A percentile compares a stretch with the other conserved stretches of the same genome.
Conservation (phyloP, 441 rosid genomes). For the Bruguiera hainesii region DNA sequence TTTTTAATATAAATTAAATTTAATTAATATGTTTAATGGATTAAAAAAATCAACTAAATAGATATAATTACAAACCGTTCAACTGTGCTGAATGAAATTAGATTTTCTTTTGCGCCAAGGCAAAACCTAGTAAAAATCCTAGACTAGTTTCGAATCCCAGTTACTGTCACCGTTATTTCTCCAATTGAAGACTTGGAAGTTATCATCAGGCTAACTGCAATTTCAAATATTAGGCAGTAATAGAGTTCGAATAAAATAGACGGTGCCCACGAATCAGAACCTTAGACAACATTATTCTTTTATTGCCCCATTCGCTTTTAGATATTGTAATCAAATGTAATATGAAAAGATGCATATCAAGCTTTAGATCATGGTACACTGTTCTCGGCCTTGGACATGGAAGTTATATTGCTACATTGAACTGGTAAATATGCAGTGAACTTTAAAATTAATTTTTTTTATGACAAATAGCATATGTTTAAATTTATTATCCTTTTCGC, state of each 20-base stretch:
- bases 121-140: neutral
- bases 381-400: constrained; percentile 15
- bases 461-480: neutral
- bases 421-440: neutral
- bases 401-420: constrained; percentile 7
- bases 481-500: neutral
- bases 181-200: too few relatives aligned
- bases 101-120: too few relatives aligned
- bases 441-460: too few relatives aligned
- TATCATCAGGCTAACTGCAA: too few relatives aligned
- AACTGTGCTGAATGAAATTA: too few relatives aligned
- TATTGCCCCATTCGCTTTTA: neutral
- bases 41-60: too few relatives aligned
- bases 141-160: constrained; percentile 13
- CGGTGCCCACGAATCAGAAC: neutral
- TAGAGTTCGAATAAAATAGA: neutral
- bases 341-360: constrained; percentile 14
- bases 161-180: too few relatives aligned
- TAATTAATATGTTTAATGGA: too few relatives aligned
- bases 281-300: neutral
- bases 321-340: neutral
- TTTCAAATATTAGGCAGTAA: neutral
- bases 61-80: too few relatives aligned
- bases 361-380: constrained; percentile 24
- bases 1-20: too few relatives aligned